Evolutionary conservation across 305 asterid genomes (phyloP).

Genomic region (Fraxinus angustifolia): DNA sequence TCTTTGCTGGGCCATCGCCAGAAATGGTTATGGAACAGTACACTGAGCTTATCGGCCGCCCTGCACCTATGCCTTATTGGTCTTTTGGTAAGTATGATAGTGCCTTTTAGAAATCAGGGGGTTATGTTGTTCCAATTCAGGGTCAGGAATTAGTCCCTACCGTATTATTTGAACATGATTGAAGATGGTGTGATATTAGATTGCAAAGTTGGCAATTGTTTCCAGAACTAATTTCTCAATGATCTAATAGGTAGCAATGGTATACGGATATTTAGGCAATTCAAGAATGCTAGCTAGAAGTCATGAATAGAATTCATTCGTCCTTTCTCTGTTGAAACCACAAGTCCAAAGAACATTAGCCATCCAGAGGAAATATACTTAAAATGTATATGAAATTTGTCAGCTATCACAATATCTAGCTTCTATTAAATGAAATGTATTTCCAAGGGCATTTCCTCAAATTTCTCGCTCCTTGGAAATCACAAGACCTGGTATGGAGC

Average conservation of each 20-base stretch:
- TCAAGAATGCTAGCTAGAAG: background rate
- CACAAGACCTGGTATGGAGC: background rate
- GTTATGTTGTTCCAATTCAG: background rate
- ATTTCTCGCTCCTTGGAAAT: background rate
- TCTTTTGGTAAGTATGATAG: slow-evolving; percentile 59
- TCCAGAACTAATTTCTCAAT: background rate
- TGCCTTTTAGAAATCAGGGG: background rate
- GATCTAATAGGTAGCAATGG: background rate
- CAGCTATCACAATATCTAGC: background rate
- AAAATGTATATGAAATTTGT: background rate
- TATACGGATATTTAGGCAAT: background rate
- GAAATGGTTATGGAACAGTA: slow-evolving; percentile 73
- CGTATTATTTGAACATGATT: background rate
- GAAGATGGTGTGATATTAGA: background rate
- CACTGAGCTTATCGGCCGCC: slow-evolving; percentile 78
- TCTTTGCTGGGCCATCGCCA: slow-evolving; percentile 77
- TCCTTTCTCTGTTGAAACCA: background rate
- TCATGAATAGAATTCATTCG: background rate
- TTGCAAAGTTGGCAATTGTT: background rate
- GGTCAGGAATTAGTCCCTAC: background rate
- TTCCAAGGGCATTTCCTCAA: background rate
- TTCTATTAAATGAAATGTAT: background rate
- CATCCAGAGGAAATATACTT: background rate
- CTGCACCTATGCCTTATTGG: slow-evolving; percentile 93
- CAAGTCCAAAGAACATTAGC: background rate